A percentile compares a stretch with the other conserved stretches of the same genome.
Evolutionary conservation across 2,329 filamentous ascomycete genomes (phyloP).

Genomic region (Cordyceps farinosa): DNA sequence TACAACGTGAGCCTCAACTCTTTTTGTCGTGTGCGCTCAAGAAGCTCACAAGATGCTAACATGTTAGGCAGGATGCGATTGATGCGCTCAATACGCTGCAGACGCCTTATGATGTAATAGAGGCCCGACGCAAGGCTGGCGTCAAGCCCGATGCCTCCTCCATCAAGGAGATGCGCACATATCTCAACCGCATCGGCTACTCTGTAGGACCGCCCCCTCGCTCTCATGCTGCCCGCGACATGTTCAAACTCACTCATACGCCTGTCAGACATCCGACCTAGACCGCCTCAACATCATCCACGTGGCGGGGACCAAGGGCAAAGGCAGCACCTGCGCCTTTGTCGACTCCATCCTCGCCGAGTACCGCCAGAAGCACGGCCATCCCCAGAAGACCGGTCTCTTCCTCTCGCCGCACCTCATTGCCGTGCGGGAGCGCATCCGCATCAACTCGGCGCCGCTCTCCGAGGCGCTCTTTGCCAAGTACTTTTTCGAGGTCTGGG

Average conservation of each 20-base stretch:
- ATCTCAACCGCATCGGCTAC: conserved; percentile 75
- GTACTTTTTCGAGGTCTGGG: conserved; percentile 68
- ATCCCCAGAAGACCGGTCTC: conserved; percentile 52
- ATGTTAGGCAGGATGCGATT: conserved; percentile 67
- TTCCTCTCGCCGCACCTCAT: conserved; percentile 69
- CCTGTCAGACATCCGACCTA: conserved; percentile 43
- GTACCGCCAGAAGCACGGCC: conserved; percentile 37
- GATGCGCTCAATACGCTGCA: conserved; percentile 85
- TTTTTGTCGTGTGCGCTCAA: background rate
- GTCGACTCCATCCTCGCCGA: conserved; percentile 58
- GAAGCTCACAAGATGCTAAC: background rate
- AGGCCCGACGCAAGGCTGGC: conserved; percentile 73
- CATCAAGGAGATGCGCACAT: conserved; percentile 75
- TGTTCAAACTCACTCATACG: background rate
- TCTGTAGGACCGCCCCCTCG: conserved; percentile 38
- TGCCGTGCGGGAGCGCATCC: conserved; percentile 64
- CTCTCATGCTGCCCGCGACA: background rate
- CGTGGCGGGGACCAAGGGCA: conserved; percentile 73
- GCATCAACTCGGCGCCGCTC: conserved; percentile 56
- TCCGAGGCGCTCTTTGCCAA: conserved; percentile 56
- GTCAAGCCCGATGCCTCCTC: conserved; percentile 64
- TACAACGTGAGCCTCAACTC: conserved; percentile 31
- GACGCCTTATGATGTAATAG: conserved; percentile 76
- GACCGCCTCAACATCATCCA: conserved; percentile 64
- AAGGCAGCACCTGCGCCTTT: conserved; percentile 69